phyloP scores from a whole-genome alignment of 148 eudicot species.

The Silene latifolia region DNA sequence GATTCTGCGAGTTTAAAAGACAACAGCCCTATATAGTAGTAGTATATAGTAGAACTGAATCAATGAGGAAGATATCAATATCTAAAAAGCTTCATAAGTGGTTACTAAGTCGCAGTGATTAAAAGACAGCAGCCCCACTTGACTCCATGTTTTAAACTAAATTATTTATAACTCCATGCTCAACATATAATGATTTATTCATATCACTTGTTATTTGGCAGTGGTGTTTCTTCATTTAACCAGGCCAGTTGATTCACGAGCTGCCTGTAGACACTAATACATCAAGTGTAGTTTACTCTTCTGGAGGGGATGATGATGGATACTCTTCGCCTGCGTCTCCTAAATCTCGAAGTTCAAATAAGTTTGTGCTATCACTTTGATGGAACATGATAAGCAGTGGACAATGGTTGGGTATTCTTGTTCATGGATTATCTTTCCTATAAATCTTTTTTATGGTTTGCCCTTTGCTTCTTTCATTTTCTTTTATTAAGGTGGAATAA shows the following conservation, averaged over 20 bases:
- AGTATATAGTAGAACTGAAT: too few species aligned
- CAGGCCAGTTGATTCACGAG: conserved; percentile 90
- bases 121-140: too few species aligned
- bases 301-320: conserved; percentile 63
- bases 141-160: not conserved
- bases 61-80: too few species aligned
- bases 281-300: conserved; percentile 54
- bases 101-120: too few species aligned
- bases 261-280: conserved; percentile 74
- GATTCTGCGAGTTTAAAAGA: too few species aligned
- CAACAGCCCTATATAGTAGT: too few species aligned
- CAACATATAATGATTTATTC: not conserved
- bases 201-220: conserved; percentile 26
- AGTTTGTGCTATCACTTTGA: conserved; percentile 50
- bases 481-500: conserved; percentile 33
- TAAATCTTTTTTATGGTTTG: conserved; percentile 50
- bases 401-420: conserved; percentile 41
- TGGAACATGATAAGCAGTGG: conserved; percentile 49
- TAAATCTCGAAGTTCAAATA: conserved; percentile 57
- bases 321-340: conserved; percentile 56
- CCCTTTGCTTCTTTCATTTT: conserved; percentile 46
- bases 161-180: not conserved
- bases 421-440: conserved; percentile 64
- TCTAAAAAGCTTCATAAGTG: too few species aligned
- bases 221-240: conserved; percentile 97